These are phyloP conservation scores for Colletotrichum spaethianum DNA, from an alignment of 2,329 filamentous ascomycete species.

Conservation along the genomic window DNA sequence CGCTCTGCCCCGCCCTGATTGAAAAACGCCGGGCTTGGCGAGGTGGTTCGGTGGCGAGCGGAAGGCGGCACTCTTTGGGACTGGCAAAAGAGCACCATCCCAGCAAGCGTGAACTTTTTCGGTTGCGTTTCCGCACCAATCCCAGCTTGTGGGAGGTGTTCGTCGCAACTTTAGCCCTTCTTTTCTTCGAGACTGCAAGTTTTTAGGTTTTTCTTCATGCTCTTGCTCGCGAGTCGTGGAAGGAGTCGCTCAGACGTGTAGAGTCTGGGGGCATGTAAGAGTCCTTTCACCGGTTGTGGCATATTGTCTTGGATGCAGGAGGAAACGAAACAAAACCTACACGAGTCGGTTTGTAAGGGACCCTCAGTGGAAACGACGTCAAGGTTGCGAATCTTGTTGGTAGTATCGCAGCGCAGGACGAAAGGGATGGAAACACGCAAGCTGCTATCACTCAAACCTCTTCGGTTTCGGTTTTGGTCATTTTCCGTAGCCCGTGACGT, in stretches of 20 bases:
- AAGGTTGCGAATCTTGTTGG: background rate
- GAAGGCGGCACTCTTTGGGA: background rate
- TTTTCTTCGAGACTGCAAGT: background rate
- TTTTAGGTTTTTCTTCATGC: conserved; percentile 10
- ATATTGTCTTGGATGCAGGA: no score
- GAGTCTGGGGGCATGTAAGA: background rate
- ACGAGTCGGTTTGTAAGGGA: background rate
- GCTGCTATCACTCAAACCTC: background rate
- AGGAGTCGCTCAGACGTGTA: background rate
- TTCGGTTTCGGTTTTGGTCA: conserved; percentile 1
- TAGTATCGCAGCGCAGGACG: background rate
- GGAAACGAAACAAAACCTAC: conserved; percentile 11
- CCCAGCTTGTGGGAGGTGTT: conserved; percentile 19
- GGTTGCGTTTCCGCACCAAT: conserved; percentile 1
- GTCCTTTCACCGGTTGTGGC: no score
- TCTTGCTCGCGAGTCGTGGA: background rate
- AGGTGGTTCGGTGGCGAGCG: conserved; percentile 6
- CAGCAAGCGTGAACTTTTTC: background rate
- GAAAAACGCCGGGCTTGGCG: background rate
- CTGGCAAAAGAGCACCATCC: conserved; percentile 9
- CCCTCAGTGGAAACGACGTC: background rate
- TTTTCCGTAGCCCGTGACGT: background rate
- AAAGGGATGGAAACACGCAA: background rate
- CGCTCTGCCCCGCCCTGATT: background rate
- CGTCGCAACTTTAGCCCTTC: conserved; percentile 14